These are phyloP conservation scores for Pholiota microspora DNA, from an alignment of 768 basidiomycete genomes.

Conservation along the genomic window DNA sequence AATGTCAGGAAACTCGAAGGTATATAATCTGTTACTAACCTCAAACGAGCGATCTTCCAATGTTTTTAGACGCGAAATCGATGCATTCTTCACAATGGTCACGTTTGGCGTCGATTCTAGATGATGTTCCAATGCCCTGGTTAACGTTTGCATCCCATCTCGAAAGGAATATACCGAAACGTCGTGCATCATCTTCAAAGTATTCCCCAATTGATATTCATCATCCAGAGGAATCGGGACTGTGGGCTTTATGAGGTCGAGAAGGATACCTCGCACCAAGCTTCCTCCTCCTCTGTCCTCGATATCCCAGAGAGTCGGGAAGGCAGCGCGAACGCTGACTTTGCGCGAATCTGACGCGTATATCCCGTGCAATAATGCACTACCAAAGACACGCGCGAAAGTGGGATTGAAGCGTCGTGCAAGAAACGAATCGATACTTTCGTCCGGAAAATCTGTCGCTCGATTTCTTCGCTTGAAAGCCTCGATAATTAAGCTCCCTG, in stretches of 20 bases:
- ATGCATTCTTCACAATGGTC: conserved; percentile 44
- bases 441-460: conserved; percentile 50
- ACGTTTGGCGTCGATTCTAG: conserved; percentile 56
- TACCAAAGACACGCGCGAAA: conserved; percentile 71
- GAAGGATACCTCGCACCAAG: conserved; percentile 58
- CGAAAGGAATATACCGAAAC: conserved; percentile 80
- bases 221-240: conserved; percentile 9
- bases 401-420: conserved; percentile 66
- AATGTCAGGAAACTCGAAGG: conserved; percentile 5
- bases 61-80: conserved; percentile 34
- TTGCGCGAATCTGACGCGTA: conserved; percentile 83
- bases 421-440: conserved; percentile 79
- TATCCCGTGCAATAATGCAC: conserved; percentile 89
- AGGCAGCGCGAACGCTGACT: conserved; percentile 75
- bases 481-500: conserved; percentile 48
- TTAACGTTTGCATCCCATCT: conserved; percentile 72
- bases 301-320: conserved; percentile 70
- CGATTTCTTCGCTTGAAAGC: conserved; percentile 49
- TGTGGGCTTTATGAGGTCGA: conserved; percentile 8
- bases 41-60: conserved; percentile 37
- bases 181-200: conserved; percentile 46
- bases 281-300: conserved; percentile 71
- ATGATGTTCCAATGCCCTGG: conserved; percentile 47
- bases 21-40: conserved; percentile 31
- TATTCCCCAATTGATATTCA: conserved; percentile 40